Conservation (phyloP, 768 basidiomycete species). For the Leccinum obscurum region DNA sequence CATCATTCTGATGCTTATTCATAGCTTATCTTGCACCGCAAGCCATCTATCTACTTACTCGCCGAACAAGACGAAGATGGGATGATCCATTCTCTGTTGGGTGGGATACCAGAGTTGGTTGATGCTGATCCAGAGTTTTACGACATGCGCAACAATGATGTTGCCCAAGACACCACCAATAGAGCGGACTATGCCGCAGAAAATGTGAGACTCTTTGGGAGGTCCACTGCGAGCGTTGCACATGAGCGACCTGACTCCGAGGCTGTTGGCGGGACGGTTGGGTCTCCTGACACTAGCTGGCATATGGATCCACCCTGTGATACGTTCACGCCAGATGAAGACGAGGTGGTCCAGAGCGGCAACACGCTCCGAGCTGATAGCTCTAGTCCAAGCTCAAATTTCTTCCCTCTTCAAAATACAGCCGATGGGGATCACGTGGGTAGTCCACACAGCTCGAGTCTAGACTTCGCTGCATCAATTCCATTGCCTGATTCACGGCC, state of each 20-base stretch:
- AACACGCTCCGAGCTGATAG: background rate
- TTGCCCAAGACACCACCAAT: background rate
- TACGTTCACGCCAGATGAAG: background rate
- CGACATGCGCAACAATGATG: background rate
- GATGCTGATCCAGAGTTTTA: slow-evolving; percentile 14
- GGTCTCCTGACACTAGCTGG: background rate
- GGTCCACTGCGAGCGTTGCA: background rate
- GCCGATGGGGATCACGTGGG: background rate
- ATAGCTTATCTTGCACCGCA: slow-evolving; percentile 69
- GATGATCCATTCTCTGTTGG: slow-evolving; percentile 77
- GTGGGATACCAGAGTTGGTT: slow-evolving; percentile 56
- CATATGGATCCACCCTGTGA: background rate
- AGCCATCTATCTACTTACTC: slow-evolving; percentile 60
- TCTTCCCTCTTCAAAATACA: background rate
- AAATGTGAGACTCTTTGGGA: background rate
- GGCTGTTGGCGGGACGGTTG: background rate
- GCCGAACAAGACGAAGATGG: slow-evolving; percentile 75
- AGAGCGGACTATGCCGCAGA: slow-evolving; percentile 1
- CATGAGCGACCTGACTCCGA: background rate
- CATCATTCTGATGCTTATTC: slow-evolving; percentile 3
- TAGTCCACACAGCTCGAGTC: background rate
- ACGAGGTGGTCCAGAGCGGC: background rate
- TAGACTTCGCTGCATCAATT: slow-evolving; percentile 19
- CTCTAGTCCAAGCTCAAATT: background rate
- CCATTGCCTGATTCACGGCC: slow-evolving; percentile 24